These are phyloP conservation scores for Clavaria fumosa DNA, from an alignment of 768 basidiomycete species.

Conservation along the genomic window DNA sequence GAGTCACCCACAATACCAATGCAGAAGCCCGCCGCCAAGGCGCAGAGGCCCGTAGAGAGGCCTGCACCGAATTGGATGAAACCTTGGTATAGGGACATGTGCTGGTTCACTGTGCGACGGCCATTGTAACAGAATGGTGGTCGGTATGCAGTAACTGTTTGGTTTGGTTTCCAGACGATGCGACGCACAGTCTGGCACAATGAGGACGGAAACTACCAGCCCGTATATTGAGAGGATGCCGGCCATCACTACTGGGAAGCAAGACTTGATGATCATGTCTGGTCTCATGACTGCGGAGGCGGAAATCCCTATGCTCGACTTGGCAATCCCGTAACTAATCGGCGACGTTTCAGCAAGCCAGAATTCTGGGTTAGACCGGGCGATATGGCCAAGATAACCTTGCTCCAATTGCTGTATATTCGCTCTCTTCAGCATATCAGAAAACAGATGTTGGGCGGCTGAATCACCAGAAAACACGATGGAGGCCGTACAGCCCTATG, in stretches of 20 bases:
- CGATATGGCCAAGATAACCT: not conserved
- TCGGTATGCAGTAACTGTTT: slow-evolving; percentile 6
- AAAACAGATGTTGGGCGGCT: not conserved
- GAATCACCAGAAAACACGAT: slow-evolving; percentile 1
- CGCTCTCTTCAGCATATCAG: not conserved
- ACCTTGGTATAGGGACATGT: slow-evolving; percentile 73
- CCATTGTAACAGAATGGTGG: no score
- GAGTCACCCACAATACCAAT: slow-evolving; percentile 91
- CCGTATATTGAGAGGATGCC: slow-evolving; percentile 90
- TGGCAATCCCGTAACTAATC: not conserved
- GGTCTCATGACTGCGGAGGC: slow-evolving; percentile 2
- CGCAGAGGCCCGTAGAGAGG: slow-evolving; percentile 78
- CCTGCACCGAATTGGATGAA: slow-evolving; percentile 90
- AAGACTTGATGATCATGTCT: slow-evolving; percentile 17
- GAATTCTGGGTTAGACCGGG: no score
- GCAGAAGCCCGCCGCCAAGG: slow-evolving; percentile 88
- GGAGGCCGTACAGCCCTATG: slow-evolving; percentile 1
- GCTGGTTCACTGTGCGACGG: slow-evolving; percentile 32
- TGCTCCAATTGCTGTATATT: not conserved
- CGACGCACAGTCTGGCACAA: slow-evolving; percentile 43
- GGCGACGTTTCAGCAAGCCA: not conserved
- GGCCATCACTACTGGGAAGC: slow-evolving; percentile 95
- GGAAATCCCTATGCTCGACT: slow-evolving; percentile 1
- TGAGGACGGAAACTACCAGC: slow-evolving; percentile 86
- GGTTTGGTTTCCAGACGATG: not conserved